Conservation (phyloP, 768 basidiomycete genomes). For the Podaxis sp. region DNA sequence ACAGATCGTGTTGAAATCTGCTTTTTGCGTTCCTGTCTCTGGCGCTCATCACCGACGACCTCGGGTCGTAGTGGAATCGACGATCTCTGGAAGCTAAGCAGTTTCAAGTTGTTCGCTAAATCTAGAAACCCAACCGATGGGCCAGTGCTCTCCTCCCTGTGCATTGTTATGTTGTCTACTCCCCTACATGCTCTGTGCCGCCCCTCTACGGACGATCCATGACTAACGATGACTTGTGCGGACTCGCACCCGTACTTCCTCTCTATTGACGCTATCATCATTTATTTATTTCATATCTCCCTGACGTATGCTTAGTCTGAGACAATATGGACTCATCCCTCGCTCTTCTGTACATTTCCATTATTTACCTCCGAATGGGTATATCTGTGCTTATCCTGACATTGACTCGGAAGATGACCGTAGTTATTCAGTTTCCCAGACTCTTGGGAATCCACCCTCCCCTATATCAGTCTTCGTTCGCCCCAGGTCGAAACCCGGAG, state of each 20-base stretch:
- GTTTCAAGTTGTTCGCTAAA: background rate
- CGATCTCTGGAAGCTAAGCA: background rate
- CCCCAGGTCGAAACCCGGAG: background rate
- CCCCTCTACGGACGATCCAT: background rate
- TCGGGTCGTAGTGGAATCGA: background rate
- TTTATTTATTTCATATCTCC: background rate
- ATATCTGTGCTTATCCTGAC: background rate
- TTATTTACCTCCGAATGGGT: background rate
- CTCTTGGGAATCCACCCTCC: background rate
- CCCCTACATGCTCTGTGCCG: background rate
- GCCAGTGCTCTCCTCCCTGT: background rate
- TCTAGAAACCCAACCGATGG: background rate
- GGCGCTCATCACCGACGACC: conserved; percentile 2
- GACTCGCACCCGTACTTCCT: background rate
- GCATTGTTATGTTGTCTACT: background rate
- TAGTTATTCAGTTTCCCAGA: background rate
- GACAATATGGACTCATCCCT: background rate
- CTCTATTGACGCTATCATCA: background rate
- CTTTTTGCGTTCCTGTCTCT: background rate
- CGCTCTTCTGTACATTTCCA: conserved; percentile 1
- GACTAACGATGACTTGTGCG: background rate
- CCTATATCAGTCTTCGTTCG: background rate
- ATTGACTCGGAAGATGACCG: background rate
- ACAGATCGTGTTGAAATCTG: background rate
- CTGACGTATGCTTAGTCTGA: background rate